Evolutionary conservation across 2,329 filamentous ascomycete species (phyloP).

Genomic region (Alternaria longipes): DNA sequence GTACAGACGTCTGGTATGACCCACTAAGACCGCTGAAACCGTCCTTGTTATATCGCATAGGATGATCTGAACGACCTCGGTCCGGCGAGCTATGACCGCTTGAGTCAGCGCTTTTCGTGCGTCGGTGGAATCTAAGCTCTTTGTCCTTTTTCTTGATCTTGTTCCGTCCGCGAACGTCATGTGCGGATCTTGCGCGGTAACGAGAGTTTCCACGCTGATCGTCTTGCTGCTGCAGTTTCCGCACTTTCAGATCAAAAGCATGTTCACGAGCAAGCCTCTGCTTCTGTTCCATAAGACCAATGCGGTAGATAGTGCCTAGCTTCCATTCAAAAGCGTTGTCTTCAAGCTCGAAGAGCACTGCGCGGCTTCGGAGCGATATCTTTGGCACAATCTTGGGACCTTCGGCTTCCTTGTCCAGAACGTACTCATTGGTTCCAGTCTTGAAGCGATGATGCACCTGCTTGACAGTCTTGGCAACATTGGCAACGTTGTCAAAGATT

Average conservation of each 20-base stretch:
- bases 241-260: constrained; percentile 86
- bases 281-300: constrained; percentile 86
- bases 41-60: constrained; percentile 80
- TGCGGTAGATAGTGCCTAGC: constrained; percentile 89
- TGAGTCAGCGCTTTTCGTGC: constrained; percentile 52
- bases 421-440: constrained; percentile 87
- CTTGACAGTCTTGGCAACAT: constrained; percentile 83
- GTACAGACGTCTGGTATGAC: constrained; percentile 74
- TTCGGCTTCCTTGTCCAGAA: constrained; percentile 85
- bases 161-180: constrained; percentile 53
- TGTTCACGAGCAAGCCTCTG: constrained; percentile 90
- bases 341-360: constrained; percentile 89
- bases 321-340: constrained; percentile 99
- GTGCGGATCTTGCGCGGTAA: constrained; percentile 62
- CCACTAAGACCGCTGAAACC: constrained; percentile 76
- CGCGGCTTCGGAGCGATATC: constrained; percentile 81
- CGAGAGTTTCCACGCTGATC: constrained; percentile 61
- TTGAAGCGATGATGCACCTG: constrained; percentile 94
- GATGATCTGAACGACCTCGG: constrained; percentile 52
- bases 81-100: constrained; percentile 40
- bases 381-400: constrained; percentile 87
- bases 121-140: constrained; percentile 45
- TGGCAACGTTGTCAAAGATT: constrained; percentile 93
- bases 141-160: constrained; percentile 45
- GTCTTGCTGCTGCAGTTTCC: constrained; percentile 75